Evolutionary conservation across 176 grass and related monocot genomes (phyloP), one percentile per base, ranked within the genome.

Genomic region (Cymbopogon citratus): DNA sequence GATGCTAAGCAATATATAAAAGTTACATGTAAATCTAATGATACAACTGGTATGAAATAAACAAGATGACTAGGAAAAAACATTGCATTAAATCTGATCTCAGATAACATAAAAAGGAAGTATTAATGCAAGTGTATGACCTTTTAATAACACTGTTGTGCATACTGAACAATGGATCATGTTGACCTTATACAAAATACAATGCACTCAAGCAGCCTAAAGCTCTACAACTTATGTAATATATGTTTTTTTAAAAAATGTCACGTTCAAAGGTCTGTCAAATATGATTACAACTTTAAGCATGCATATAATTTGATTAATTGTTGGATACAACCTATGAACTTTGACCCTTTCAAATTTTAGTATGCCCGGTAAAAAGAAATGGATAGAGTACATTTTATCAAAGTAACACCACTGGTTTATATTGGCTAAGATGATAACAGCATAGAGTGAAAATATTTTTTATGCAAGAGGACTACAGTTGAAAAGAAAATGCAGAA

Each of bases 1-100:
- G 33, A 76, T n/a, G 7, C 12, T 71, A 81, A 71, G 36, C 15
- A 52, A 76, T 74, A 62, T 12, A 67, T 19, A 80, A 33, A n/a
- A 72, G 33, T 69, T 64, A 78, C 51, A 59, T 18, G 64, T 57
- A 79, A 80, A 78, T 66, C 29, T 34, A 73, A 59, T 15, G 34
- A 56, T 1, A 54, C 45, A 23, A 49, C 70, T 25, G 15, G 23
- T 76, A 34, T 35, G 18, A 78, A 52, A 54, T 6, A 70, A 83
- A 57, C 46, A 73, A 36, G 21, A 3, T 36, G 74, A 44, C n/a
- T 69, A 76, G 29, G 77, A 21, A 45, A 57, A 78, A 74, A 1
- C 41, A 77, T 39, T 65, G 56, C 23, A 31, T 83, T 65, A 56
- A 86, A 68, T 21, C 7, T 18, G 9, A 44, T 77, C 18, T 77